Base-by-base conservation (phyloP, 139 green algal species). In the Nannochloris sp. region DNA sequence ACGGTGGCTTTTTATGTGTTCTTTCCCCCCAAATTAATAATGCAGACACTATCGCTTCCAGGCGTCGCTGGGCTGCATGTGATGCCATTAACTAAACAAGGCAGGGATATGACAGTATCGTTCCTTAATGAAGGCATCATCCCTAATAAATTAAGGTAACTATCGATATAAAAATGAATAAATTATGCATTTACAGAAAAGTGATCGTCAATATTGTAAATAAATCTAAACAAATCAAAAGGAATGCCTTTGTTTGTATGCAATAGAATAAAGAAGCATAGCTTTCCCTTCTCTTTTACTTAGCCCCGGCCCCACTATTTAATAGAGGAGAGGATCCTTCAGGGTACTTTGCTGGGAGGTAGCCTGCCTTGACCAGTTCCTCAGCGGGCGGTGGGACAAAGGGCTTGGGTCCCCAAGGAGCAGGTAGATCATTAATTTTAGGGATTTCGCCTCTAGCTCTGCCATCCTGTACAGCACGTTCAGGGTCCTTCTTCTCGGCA, bases 1-100 rank as follows among this genome's bases (percentile, higher is more conserved):
- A n/a, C n/a, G n/a, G n/a, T n/a, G n/a, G n/a, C n/a, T n/a, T n/a
- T n/a, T n/a, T n/a, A n/a, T n/a, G n/a, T n/a, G n/a, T n/a, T n/a
- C n/a, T n/a, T n/a, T n/a, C 19, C 42, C 42, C 12, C 13, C 19
- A 54, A 6, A 44, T 12, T 47, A 31, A 4, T 29, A 32, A 54
- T 13, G 37, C 68, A 81, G 78, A 62, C 76, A 6, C 64, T 84
- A 48, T 35, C 33, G 4, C 51, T 73, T 9, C 67, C 77, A 19
- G 81, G 82, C 15, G 71, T 87, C 25, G 47, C 54, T 0, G 85
- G 85, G 1, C 59, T 91, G 48, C 85, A 91, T 54, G 56, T 90
- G 23, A 91, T 91, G 85, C 81, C 85, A 27, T 69, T 91, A 34
- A 89, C 78, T 19, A 70, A 69, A 39, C 32, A 35, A 2, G 72